These are phyloP conservation scores for Ambrosia trifida DNA, from an alignment of 129 eudicot species.

Conservation along the genomic window DNA sequence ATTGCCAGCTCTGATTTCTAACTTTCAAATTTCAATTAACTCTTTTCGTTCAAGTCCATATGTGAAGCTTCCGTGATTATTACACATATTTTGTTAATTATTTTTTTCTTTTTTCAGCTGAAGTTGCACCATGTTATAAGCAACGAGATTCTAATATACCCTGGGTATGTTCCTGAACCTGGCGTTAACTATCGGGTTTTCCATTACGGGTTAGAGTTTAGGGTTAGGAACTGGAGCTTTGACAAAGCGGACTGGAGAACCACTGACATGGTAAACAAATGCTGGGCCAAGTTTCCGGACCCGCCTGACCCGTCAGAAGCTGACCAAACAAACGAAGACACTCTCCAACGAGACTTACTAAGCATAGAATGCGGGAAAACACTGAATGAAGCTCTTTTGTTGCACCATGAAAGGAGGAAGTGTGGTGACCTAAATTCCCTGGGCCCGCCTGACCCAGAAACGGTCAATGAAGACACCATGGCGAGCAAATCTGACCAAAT, in stretches of 20 bases:
- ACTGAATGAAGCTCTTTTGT: conserved; percentile 72
- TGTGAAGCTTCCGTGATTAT: background rate
- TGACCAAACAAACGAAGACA: conserved; percentile 50
- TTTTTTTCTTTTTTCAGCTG: conserved; percentile 49
- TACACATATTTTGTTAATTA: background rate
- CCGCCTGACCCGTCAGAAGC: conserved; percentile 78
- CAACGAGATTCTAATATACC: conserved; percentile 73
- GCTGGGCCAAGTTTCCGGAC: conserved; percentile 96
- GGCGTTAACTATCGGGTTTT: conserved; percentile 80
- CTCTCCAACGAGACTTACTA: conserved; percentile 59
- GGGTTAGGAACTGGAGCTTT: conserved; percentile 90
- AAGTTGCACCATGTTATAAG: conserved; percentile 77
- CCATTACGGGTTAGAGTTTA: conserved; percentile 81
- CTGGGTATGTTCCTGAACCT: conserved; percentile 74
- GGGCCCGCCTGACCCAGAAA: conserved; percentile 32
- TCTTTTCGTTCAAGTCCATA: conserved; percentile 16
- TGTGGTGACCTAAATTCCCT: conserved; percentile 51
- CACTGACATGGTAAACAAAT: conserved; percentile 62
- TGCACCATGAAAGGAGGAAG: conserved; percentile 57
- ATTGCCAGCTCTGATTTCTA: no score
- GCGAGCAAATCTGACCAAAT: conserved; percentile 41
- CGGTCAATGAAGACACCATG: conserved; percentile 27
- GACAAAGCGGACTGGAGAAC: conserved; percentile 92
- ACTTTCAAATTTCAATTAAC: no score
- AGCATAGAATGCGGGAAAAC: conserved; percentile 84